Conservation (phyloP, 176 grass and related monocot species). For the Thalia dealbata region DNA sequence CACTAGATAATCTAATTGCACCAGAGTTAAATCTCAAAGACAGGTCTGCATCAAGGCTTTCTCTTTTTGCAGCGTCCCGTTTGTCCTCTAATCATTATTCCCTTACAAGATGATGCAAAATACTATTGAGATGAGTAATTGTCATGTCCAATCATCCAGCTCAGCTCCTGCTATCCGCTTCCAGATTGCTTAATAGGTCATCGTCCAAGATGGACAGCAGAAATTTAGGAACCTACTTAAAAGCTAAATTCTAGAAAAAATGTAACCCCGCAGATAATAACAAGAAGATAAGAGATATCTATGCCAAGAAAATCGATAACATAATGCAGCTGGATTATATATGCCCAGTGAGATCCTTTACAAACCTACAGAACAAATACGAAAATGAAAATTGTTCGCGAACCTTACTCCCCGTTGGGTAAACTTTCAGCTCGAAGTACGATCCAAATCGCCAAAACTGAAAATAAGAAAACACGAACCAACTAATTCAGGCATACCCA, state of each 20-base stretch:
- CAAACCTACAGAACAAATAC: neutral
- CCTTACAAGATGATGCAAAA: neutral
- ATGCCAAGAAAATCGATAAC: too few species aligned
- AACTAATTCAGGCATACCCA: neutral
- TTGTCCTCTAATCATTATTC: neutral
- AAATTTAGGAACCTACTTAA: neutral
- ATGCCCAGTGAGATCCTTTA: neutral
- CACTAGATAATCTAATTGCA: neutral
- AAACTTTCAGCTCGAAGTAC: neutral
- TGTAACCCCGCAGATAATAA: neutral
- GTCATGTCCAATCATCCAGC: neutral
- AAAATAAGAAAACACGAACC: neutral
- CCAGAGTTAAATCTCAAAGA: neutral
- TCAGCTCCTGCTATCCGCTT: neutral
- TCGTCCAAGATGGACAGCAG: neutral
- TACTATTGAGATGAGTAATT: neutral
- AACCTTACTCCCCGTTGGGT: neutral
- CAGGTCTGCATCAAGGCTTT: neutral
- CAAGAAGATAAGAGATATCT: neutral
- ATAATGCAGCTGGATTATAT: neutral
- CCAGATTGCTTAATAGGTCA: neutral
- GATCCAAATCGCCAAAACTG: neutral
- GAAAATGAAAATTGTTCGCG: neutral
- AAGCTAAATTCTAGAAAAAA: neutral
- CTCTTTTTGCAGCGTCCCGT: neutral